These are phyloP conservation scores for Polyporus arcularius DNA, from an alignment of 768 basidiomycete genomes.

Conservation along the genomic window DNA sequence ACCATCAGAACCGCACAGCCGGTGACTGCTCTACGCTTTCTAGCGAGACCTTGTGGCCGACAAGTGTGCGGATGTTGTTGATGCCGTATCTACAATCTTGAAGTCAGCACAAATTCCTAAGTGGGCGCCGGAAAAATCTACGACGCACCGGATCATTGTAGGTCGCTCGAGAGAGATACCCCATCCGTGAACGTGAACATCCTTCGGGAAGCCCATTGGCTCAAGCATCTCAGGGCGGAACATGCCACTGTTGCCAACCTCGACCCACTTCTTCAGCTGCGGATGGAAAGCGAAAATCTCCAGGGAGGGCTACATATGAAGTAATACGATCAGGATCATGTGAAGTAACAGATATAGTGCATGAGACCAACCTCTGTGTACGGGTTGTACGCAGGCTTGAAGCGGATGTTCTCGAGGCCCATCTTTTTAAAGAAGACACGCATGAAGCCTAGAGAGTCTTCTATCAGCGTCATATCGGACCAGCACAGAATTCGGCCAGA, in stretches of 20 bases:
- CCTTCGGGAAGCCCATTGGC: conserved; percentile 97
- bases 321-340: background rate
- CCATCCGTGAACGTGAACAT: conserved; percentile 97
- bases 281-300: conserved; percentile 99
- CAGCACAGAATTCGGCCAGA: background rate
- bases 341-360: conserved; percentile 7
- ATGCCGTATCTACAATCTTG: conserved; percentile 77
- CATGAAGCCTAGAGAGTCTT: conserved; percentile 74
- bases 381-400: conserved; percentile 99
- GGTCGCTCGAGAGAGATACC: conserved; percentile 93
- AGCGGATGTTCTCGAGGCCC: conserved; percentile 90
- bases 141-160: conserved; percentile 92
- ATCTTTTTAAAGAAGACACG: conserved; percentile 97
- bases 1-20: conserved; percentile 80
- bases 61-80: conserved; percentile 93
- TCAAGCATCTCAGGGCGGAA: conserved; percentile 99
- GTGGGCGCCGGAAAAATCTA: background rate
- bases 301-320: conserved; percentile 70
- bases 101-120: background rate
- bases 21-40: conserved; percentile 87
- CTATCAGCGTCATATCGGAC: background rate
- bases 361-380: conserved; percentile 73
- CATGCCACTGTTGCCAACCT: conserved; percentile 99
- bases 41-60: conserved; percentile 95
- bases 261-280: conserved; percentile 91